phyloP scores from a whole-genome alignment of 441 rosid species.

The Croton laevigatus region DNA sequence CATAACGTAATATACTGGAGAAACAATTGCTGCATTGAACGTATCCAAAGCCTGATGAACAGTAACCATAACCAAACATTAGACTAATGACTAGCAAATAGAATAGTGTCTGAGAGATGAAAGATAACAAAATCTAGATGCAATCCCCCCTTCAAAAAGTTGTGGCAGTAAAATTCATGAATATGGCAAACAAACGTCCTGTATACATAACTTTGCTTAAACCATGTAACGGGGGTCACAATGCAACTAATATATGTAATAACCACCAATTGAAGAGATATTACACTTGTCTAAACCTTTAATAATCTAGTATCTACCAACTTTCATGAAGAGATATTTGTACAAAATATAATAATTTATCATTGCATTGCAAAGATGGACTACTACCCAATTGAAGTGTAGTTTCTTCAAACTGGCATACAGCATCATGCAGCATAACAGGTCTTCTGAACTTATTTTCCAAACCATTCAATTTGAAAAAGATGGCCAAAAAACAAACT shows the following conservation, averaged over 20 bases:
- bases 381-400: not conserved
- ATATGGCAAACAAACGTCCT: not conserved
- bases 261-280: too few species aligned
- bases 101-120: not conserved
- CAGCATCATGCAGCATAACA: not conserved
- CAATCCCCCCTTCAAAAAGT: not conserved
- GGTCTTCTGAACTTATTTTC: not conserved
- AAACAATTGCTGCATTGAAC: constrained; percentile 74
- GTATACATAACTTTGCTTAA: not conserved
- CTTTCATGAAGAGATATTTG: not conserved
- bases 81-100: not conserved
- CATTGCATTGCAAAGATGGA: not conserved
- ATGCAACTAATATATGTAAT: not conserved
- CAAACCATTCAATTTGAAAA: not conserved
- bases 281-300: too few species aligned
- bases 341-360: not conserved
- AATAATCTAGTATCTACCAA: not conserved
- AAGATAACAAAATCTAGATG: not conserved
- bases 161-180: not conserved
- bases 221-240: not conserved
- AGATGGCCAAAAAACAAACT: not conserved
- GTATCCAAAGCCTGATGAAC: constrained; percentile 72
- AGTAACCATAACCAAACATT: not conserved
- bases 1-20: constrained; percentile 88
- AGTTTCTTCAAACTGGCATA: not conserved